phyloP scores from a whole-genome alignment of 495 filamentous ascomycete genomes.

The Penicillium antarcticum region DNA sequence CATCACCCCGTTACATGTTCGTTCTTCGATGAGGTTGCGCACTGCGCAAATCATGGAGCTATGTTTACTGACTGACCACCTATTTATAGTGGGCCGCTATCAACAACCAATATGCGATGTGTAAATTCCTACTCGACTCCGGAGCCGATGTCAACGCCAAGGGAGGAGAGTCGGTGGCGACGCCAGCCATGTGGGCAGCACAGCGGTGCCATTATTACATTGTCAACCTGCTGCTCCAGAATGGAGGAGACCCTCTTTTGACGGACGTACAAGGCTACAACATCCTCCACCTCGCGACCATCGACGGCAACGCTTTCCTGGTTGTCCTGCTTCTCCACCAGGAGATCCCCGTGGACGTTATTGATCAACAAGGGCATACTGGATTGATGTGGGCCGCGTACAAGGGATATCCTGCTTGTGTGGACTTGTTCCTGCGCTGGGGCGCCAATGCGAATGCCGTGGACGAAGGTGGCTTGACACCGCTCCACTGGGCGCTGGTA shows the following conservation, averaged over 20 bases:
- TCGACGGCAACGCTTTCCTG: conserved; percentile 93
- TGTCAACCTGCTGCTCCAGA: conserved; percentile 74
- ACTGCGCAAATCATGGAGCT: background rate
- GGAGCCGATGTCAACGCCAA: conserved; percentile 93
- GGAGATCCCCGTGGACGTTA: conserved; percentile 86
- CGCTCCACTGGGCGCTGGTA: conserved; percentile 94
- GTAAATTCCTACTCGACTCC: conserved; percentile 85
- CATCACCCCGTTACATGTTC: conserved; percentile 92
- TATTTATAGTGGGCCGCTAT: conserved; percentile 90
- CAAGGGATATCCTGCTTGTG: conserved; percentile 86
- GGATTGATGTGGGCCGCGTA: conserved; percentile 98
- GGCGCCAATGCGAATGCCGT: conserved; percentile 87
- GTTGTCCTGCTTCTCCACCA: conserved; percentile 86
- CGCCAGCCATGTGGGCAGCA: conserved; percentile 94
- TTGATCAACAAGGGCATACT: conserved; percentile 86
- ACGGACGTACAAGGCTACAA: conserved; percentile 95
- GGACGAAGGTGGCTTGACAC: conserved; percentile 88
- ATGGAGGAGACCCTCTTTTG: conserved; percentile 85
- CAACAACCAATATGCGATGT: conserved; percentile 95
- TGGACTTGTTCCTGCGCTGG: conserved; percentile 92
- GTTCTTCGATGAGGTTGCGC: conserved; percentile 19
- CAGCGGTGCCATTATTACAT: conserved; percentile 90
- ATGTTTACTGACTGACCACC: conserved; percentile 5
- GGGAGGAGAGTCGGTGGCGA: conserved; percentile 89
- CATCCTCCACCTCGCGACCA: conserved; percentile 91